Evolutionary conservation across 2,329 filamentous ascomycete genomes (phyloP).

Genomic region (Paecilomyces niveus): DNA sequence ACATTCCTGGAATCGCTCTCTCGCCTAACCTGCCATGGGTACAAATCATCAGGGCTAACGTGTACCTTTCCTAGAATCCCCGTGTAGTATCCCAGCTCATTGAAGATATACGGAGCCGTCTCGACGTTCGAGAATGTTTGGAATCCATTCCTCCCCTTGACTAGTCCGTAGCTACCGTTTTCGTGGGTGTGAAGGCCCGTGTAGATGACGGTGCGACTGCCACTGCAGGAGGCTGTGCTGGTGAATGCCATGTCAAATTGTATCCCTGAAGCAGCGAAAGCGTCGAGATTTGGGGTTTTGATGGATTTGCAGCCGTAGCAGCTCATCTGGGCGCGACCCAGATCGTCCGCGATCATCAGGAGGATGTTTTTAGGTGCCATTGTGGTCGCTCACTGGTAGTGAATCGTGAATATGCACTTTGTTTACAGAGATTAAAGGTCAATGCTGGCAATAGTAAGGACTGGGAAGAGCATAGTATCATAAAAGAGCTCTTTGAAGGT

Average conservation of each 20-base stretch:
- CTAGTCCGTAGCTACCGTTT: conserved; percentile 43
- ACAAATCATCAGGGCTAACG: conserved; percentile 34
- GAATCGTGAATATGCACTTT: too few species aligned
- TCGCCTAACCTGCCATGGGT: conserved; percentile 37
- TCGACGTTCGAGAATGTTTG: conserved; percentile 39
- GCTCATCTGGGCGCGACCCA: conserved; percentile 28
- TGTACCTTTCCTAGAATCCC: conserved; percentile 46
- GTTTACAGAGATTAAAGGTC: too few species aligned
- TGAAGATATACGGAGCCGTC: conserved; percentile 34
- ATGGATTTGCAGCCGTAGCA: conserved; percentile 21
- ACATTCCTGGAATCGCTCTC: conserved; percentile 41
- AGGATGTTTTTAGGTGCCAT: conserved; percentile 24
- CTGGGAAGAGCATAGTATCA: too few species aligned
- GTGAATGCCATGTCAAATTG: conserved; percentile 22
- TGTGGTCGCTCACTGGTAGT: neutral
- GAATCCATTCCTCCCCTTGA: conserved; percentile 34
- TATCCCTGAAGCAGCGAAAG: conserved; percentile 30
- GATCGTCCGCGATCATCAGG: conserved; percentile 38
- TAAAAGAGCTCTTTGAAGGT: too few species aligned
- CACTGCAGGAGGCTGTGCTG: conserved; percentile 39
- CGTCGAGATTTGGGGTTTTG: conserved; percentile 37
- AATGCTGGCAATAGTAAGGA: too few species aligned
- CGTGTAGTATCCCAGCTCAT: conserved; percentile 35
- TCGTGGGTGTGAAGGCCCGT: conserved; percentile 43
- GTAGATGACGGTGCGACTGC: conserved; percentile 42